A percentile compares a stretch with the other conserved stretches of the same genome.
Conservation (phyloP, 257 asterid species). For the Gardenia jasminoides region DNA sequence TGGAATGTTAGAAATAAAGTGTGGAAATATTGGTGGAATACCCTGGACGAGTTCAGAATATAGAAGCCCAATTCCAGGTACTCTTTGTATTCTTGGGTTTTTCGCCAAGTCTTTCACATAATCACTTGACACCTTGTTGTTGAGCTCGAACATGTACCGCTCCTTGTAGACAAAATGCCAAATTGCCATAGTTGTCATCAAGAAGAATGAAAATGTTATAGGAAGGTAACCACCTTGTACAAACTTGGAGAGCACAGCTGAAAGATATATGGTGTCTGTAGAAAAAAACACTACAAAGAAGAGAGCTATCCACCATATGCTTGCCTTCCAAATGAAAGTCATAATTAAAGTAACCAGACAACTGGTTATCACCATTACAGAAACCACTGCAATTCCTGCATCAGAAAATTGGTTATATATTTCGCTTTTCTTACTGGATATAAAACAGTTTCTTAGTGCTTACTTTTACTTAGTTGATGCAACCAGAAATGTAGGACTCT, state of each 20-base stretch:
- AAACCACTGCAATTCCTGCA: conserved; percentile 69
- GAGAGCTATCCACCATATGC: conserved; percentile 42
- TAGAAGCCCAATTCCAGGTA: conserved; percentile 61
- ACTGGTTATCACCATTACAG: conserved; percentile 67
- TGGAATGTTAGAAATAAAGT: conserved; percentile 53
- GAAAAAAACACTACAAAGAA: conserved; percentile 39
- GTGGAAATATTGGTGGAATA: conserved; percentile 70
- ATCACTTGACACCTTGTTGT: conserved; percentile 50
- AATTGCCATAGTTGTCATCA: conserved; percentile 52
- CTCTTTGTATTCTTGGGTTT: conserved; percentile 27
- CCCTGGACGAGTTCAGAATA: conserved; percentile 75
- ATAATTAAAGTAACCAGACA: conserved; percentile 50
- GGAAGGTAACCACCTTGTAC: conserved; percentile 71
- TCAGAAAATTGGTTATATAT: neutral
- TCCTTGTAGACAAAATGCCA: conserved; percentile 65
- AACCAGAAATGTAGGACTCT: too few species aligned
- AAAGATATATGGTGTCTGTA: conserved; percentile 40
- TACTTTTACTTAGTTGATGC: neutral
- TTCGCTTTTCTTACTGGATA: neutral
- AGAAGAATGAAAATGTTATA: conserved; percentile 38
- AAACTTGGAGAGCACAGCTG: conserved; percentile 61
- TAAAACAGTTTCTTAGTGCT: neutral
- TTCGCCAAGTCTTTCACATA: conserved; percentile 40
- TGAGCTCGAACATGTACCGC: conserved; percentile 54
- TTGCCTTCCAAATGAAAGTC: conserved; percentile 66